Base-by-base conservation (phyloP, 768 basidiomycete genomes). In the Exsudoporus frostii region DNA sequence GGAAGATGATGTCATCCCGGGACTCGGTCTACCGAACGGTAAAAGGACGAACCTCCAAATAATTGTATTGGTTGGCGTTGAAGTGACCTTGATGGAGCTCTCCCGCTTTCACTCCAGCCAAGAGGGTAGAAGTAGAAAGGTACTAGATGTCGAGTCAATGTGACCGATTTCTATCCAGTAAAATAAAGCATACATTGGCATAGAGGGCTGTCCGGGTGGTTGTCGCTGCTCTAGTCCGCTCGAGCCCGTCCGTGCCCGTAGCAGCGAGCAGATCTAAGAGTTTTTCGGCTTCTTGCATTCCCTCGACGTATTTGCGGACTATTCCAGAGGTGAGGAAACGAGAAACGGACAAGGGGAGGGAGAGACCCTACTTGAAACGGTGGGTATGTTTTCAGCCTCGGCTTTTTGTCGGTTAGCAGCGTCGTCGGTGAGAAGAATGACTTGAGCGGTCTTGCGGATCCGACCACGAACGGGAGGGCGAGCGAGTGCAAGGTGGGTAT, bases 21-120 rank as follows among this genome's bases (percentile, higher is more conserved):
- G 4, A 19, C 13, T 10, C 6, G 39, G 22, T 22, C 15, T 30
- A 17, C 20, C 0, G 11, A 24, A 22, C 0, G 13, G 10, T 5
- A 15, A 38, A 48, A 32, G 5, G 32, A 66, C 77, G 48, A 40
- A 86, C 91, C 79, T 98, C 96, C 14, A 98, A 78, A 62, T 95
- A 98, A 68, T 99, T 98, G 72, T 94, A 99, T 58, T 86, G 86
- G 61, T 91, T 97, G 3, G 94, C 92, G 64, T 90, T 93, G 73
- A 96, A 99, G 66, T 95, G 86, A 0, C 97, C 97, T 73, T 98
- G 92, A 63, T 92, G 83, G 4, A 95, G 79, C 38, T 86, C 75
- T 2, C 91, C 92, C 4, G 83, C 80, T 68, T 94, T 95, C 51
- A 98, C 78, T 1, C 93, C 95, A 10, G 93, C 90, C 36, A 83